These are phyloP conservation scores for Scytalidium sp. DNA, from an alignment of 2,329 filamentous ascomycete species.

Conservation along the genomic window DNA sequence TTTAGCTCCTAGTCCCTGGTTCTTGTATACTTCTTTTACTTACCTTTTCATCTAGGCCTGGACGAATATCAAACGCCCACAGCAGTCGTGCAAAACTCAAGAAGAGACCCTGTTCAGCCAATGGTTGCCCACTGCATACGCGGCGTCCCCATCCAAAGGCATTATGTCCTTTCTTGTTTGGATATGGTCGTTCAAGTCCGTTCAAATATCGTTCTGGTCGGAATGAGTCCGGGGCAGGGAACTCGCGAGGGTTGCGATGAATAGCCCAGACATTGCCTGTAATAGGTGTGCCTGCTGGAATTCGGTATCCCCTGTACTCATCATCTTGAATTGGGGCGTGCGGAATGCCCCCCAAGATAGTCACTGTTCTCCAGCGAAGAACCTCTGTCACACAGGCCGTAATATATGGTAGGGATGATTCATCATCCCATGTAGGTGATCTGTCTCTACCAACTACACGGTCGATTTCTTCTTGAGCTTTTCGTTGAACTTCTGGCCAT, in stretches of 20 bases:
- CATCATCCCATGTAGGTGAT: slow-evolving; percentile 20
- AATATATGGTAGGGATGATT: slow-evolving; percentile 27
- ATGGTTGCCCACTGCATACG: slow-evolving; percentile 58
- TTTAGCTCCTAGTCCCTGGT: slow-evolving; percentile 28
- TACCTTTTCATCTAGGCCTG: background rate
- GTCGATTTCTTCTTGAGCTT: slow-evolving; percentile 10
- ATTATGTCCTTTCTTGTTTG: slow-evolving; percentile 61
- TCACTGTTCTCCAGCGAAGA: slow-evolving; percentile 37
- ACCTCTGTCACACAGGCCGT: slow-evolving; percentile 27
- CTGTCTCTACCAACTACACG: slow-evolving; percentile 4
- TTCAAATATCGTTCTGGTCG: slow-evolving; percentile 62
- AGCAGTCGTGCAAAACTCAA: slow-evolving; percentile 44
- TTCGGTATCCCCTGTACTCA: slow-evolving; percentile 50
- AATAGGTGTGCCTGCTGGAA: slow-evolving; percentile 47
- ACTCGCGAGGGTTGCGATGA: slow-evolving; percentile 54
- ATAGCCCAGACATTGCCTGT: slow-evolving; percentile 40
- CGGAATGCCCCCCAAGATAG: slow-evolving; percentile 39
- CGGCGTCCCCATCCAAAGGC: slow-evolving; percentile 64
- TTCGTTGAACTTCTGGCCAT: slow-evolving; percentile 6
- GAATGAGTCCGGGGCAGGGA: slow-evolving; percentile 62
- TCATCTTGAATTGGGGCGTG: slow-evolving; percentile 52
- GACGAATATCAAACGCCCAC: slow-evolving; percentile 45
- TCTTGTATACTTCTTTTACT: slow-evolving; percentile 26
- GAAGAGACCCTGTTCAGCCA: slow-evolving; percentile 59
- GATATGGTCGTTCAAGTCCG: slow-evolving; percentile 41